Evolutionary conservation across 441 rosid genomes (phyloP).

Genomic region (Eruca vesicaria): DNA sequence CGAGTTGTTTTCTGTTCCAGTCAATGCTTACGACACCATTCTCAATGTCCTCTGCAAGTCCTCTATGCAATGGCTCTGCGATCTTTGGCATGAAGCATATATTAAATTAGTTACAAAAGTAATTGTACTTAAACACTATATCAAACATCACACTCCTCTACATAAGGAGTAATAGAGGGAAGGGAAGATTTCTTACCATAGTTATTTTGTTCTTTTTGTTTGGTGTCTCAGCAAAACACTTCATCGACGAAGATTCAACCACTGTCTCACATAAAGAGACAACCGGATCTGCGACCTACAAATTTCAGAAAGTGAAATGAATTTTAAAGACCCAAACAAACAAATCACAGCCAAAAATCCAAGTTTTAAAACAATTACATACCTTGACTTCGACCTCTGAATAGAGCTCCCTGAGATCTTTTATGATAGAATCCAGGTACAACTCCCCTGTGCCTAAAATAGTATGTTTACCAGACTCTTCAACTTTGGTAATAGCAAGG

Average conservation of each 20-base stretch:
- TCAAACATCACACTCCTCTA: neutral
- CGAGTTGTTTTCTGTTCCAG: conserved; percentile 80
- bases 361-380: neutral
- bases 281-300: conserved; percentile 93
- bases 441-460: conserved; percentile 94
- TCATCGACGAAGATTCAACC: conserved; percentile 95
- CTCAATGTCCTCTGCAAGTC: conserved; percentile 94
- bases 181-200: conserved; percentile 51
- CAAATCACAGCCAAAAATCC: conserved; percentile 1
- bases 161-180: neutral
- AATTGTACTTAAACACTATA: neutral
- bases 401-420: conserved; percentile 95
- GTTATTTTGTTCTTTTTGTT: conserved; percentile 97
- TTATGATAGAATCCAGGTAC: conserved; percentile 95
- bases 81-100: conserved; percentile 49
- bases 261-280: conserved; percentile 98
- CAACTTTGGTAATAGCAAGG: conserved; percentile 91
- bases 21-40: conserved; percentile 79
- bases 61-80: conserved; percentile 95
- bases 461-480: conserved; percentile 98
- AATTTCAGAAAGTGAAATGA: conserved; percentile 17
- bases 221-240: conserved; percentile 97
- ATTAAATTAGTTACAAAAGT: neutral
- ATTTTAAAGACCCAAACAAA: neutral
- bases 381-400: conserved; percentile 99